Percentiles rank a stretch among this genome's conserved stretches.
These are phyloP conservation scores for Naumovozyma castellii DNA, from an alignment of 805 yeast genomes.

Conservation along the genomic window DNA sequence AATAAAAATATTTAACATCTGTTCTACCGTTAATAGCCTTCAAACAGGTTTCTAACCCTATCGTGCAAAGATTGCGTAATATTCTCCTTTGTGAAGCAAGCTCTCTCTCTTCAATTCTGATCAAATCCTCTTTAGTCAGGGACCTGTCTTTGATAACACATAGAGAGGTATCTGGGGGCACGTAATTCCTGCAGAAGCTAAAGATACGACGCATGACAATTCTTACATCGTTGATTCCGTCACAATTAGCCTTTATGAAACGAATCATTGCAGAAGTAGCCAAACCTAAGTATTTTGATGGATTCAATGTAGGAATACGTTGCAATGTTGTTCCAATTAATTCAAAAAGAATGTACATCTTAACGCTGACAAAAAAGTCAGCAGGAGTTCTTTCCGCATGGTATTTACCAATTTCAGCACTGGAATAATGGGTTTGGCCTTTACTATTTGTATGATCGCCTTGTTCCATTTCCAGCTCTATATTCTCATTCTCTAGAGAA, in stretches of 20 bases:
- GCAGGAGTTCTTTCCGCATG: conserved; percentile 12
- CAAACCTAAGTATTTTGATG: conserved; percentile 71
- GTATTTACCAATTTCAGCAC: conserved; percentile 4
- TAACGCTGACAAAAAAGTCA: conserved; percentile 39
- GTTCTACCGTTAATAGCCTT: conserved; percentile 20
- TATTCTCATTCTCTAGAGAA: conserved; percentile 8
- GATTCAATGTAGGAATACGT: conserved; percentile 58
- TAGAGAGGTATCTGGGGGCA: conserved; percentile 29
- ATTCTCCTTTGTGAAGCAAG: conserved; percentile 53
- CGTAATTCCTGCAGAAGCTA: conserved; percentile 51
- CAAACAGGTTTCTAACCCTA: conserved; percentile 36
- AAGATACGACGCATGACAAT: conserved; percentile 55
- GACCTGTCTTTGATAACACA: background rate
- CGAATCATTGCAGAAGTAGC: conserved; percentile 51
- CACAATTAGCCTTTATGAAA: conserved; percentile 37
- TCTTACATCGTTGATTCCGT: conserved; percentile 27
- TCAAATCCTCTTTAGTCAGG: conserved; percentile 18
- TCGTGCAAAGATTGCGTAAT: conserved; percentile 52
- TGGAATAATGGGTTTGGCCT: conserved; percentile 4
- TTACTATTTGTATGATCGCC: conserved; percentile 3
- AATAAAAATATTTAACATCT: conserved; percentile 20
- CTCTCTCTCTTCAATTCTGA: conserved; percentile 44
- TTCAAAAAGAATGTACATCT: conserved; percentile 60
- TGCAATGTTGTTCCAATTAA: conserved; percentile 48
- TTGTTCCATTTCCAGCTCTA: conserved; percentile 1